Base-by-base conservation (phyloP, 1,139 yeast genomes). In the Komagataea norvegica region DNA sequence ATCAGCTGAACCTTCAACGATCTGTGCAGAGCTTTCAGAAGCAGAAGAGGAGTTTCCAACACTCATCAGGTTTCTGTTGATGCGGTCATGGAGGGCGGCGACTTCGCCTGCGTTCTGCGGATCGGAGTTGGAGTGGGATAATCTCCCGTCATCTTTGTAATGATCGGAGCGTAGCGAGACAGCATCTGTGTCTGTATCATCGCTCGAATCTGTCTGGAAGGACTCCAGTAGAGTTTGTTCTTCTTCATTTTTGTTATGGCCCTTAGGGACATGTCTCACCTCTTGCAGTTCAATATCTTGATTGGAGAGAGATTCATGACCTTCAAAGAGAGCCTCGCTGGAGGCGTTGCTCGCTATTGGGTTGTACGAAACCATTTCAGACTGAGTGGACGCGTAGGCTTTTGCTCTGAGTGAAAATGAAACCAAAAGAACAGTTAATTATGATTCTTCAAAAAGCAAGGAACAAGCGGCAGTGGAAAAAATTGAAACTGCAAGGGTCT, bases 151-250 rank as follows among this genome's bases (percentile, higher is more conserved):
- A 10, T 36, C 43, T 20, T 40, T 43, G n/a, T 37, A 38, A 8
- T 42, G 41, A 16, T 32, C 36, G 7, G 27, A 15, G 21, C n/a
- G 10, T 16, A 17, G 5, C 13, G 27, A 31, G n/a, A 31, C 14
- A 11, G 6, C 22, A n/a, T 34, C 38, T 10, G 23, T 25, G 9
- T 34, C 34, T 3, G 32, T 16, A 2, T 34, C 35, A 5, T 34
- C 36, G n/a, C 31, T 29, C 3, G 34, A 28, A 11, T 38, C 38
- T 4, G 27, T 27, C 19, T 31, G 32, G 27, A 53, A 54, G 6
- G 59, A 54, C 5, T 27, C 15, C 22, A 34, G 20, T n/a, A 38
- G 22, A 23, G 15, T 31, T 9, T 24, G 36, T 19, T 22, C 15
- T 11, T 29, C 31, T 6, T 32, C 28, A 23, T 33, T 23, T 5